These are phyloP conservation scores for Pythium insidiosum DNA, from an alignment of 352 stramenopile genomes.

Conservation along the genomic window DNA sequence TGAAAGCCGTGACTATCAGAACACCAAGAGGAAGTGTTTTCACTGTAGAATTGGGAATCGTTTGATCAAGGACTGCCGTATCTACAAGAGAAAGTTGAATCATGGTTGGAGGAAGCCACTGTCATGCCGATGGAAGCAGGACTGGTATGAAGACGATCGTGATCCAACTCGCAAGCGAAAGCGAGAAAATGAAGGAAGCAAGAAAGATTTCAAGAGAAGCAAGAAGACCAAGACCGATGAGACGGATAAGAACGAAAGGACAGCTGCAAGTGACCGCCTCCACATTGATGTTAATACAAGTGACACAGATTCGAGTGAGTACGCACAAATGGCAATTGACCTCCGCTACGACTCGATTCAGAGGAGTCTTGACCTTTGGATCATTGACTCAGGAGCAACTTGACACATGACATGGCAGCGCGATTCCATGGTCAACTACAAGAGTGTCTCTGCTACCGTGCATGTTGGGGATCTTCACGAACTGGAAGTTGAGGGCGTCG, in stretches of 20 bases:
- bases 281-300: background rate
- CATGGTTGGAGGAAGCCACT: no score
- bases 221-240: background rate
- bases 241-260: background rate
- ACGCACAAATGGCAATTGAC: slow-evolving; percentile 1
- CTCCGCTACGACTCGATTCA: background rate
- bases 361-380: background rate
- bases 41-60: background rate
- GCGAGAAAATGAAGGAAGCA: slow-evolving; percentile 1
- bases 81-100: no score
- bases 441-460: background rate
- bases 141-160: slow-evolving; percentile 3
- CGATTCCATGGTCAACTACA: slow-evolving; percentile 1
- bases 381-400: slow-evolving; percentile 1
- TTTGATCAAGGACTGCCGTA: background rate
- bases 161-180: no score
- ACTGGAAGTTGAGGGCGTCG: slow-evolving; percentile 1
- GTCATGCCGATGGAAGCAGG: background rate
- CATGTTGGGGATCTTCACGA: background rate
- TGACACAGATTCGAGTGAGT: background rate
- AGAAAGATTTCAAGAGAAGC: background rate
- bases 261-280: background rate
- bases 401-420: slow-evolving; percentile 2
- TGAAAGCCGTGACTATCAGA: background rate
- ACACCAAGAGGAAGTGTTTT: background rate